Conservation (phyloP, 306 rosid genomes). For the Citrullus mucosospermus region DNA sequence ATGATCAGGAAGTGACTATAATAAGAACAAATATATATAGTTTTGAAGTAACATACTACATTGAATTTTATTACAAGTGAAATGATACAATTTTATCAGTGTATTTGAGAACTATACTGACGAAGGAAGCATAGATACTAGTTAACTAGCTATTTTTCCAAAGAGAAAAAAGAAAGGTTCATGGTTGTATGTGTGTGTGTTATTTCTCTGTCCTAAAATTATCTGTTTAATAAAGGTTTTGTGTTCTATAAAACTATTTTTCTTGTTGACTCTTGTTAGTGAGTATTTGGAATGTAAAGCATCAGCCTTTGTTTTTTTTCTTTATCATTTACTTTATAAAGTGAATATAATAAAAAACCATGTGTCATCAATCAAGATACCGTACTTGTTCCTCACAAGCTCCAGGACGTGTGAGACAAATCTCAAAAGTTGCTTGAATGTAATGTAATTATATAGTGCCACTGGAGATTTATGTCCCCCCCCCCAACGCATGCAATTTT, state of each 20-base stretch:
- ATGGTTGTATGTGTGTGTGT: background rate
- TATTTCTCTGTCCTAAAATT: background rate
- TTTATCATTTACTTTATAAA: background rate
- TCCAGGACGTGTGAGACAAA: background rate
- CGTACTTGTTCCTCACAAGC: background rate
- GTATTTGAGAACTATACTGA: background rate
- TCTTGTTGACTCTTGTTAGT: background rate
- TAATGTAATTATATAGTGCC: background rate
- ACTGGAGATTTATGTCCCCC: background rate
- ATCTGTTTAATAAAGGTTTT: background rate
- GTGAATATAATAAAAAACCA: background rate
- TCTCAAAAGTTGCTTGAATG: background rate
- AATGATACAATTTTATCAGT: background rate
- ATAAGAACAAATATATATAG: background rate
- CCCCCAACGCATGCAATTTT: background rate
- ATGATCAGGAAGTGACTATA: background rate
- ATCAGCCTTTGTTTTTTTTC: background rate
- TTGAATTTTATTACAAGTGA: background rate
- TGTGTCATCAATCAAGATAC: background rate
- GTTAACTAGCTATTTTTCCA: slow-evolving; percentile 55
- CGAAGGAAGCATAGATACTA: background rate
- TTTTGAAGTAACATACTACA: background rate
- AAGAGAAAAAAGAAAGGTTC: slow-evolving; percentile 5
- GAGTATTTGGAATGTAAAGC: background rate
- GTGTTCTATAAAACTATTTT: background rate